Evolutionary conservation across 2,329 filamentous ascomycete genomes (phyloP).

Genomic region (Colletotrichum euphorbiae): DNA sequence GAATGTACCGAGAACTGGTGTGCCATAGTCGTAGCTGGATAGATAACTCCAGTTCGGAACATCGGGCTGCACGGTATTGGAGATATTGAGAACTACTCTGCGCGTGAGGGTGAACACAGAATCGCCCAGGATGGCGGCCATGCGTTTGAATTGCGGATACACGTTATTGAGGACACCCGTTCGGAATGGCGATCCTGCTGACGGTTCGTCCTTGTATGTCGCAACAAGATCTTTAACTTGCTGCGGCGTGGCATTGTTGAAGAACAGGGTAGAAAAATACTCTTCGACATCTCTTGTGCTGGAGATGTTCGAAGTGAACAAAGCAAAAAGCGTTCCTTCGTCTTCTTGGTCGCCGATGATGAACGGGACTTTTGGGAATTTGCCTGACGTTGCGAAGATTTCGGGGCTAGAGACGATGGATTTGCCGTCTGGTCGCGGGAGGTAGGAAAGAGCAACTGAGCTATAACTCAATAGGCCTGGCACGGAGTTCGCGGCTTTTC

Average conservation of each 20-base stretch:
- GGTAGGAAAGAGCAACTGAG: slow-evolving; percentile 68
- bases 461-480: slow-evolving; percentile 67
- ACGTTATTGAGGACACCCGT: slow-evolving; percentile 68
- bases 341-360: slow-evolving; percentile 75
- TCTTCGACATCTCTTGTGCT: slow-evolving; percentile 60
- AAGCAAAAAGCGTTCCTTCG: slow-evolving; percentile 72
- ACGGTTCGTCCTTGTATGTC: slow-evolving; percentile 62
- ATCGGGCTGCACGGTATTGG: slow-evolving; percentile 53
- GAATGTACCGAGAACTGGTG: slow-evolving; percentile 72
- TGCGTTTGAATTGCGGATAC: slow-evolving; percentile 73
- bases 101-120: slow-evolving; percentile 61
- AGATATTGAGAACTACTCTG: slow-evolving; percentile 58
- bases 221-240: slow-evolving; percentile 61
- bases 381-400: slow-evolving; percentile 56
- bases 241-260: slow-evolving; percentile 43
- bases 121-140: slow-evolving; percentile 73
- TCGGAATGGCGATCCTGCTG: slow-evolving; percentile 69
- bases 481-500: slow-evolving; percentile 67
- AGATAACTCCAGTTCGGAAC: slow-evolving; percentile 72
- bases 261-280: slow-evolving; percentile 66
- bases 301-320: slow-evolving; percentile 69
- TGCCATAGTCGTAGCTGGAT: slow-evolving; percentile 68
- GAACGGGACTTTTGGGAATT: slow-evolving; percentile 69
- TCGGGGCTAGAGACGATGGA: slow-evolving; percentile 66
- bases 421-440: slow-evolving; percentile 70